Evolutionary conservation across 768 basidiomycete genomes (phyloP).

Genomic region (Termitomyces bulborhizus): DNA sequence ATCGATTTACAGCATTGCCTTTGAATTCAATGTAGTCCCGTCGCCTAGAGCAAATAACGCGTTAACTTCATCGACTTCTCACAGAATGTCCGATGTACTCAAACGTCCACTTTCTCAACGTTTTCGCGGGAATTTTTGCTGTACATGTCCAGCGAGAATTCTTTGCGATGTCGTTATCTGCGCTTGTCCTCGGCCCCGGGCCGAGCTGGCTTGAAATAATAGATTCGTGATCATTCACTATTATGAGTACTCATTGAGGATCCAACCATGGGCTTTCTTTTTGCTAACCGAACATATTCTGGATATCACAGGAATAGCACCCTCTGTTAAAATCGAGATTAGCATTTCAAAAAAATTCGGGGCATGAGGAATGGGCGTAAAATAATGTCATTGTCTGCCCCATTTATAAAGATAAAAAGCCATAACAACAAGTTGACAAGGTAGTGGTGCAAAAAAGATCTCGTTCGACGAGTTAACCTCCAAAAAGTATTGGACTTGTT

Average conservation of each 20-base stretch:
- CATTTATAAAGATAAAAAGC: too few relatives aligned
- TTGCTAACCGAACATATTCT: not conserved
- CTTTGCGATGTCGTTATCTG: not conserved
- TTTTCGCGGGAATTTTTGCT: not conserved
- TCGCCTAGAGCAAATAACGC: not conserved
- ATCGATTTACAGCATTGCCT: not conserved
- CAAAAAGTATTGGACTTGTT: too few relatives aligned
- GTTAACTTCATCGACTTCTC: not conserved
- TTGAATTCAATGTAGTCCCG: not conserved
- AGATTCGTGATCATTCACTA: not conserved
- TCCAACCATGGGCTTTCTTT: not conserved
- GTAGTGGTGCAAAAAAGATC: too few relatives aligned
- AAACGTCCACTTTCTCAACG: not conserved
- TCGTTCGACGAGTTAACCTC: too few relatives aligned
- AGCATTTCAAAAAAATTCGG: too few relatives aligned
- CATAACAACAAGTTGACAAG: too few relatives aligned
- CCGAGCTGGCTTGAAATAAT: not conserved
- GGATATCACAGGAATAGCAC: too few relatives aligned
- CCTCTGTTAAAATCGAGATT: too few relatives aligned
- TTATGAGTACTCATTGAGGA: not conserved
- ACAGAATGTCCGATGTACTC: not conserved
- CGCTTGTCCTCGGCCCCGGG: not conserved
- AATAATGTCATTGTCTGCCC: too few relatives aligned
- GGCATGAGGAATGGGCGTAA: too few relatives aligned
- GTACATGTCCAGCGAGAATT: not conserved